Evolutionary conservation across 495 filamentous ascomycete genomes (phyloP).

Genomic region (Penicillium pulvis): DNA sequence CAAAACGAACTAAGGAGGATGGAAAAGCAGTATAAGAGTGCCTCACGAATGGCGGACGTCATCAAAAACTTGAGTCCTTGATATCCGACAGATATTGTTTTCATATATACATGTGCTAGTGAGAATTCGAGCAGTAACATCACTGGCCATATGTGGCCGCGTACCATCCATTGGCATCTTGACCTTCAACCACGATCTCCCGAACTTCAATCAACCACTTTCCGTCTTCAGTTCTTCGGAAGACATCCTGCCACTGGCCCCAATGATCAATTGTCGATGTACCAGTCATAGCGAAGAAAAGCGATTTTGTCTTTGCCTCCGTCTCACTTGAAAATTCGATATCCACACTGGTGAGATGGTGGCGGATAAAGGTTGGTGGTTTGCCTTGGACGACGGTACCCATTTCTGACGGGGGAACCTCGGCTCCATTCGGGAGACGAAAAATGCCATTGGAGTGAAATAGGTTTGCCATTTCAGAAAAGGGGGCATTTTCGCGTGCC

Average conservation of each 20-base stretch:
- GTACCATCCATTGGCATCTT: not conserved
- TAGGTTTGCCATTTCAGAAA: not conserved
- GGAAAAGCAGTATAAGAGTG: not conserved
- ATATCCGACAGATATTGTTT: not conserved
- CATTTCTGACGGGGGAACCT: not conserved
- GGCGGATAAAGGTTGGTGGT: not conserved
- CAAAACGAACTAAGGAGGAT: not conserved
- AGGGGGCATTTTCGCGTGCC: not conserved
- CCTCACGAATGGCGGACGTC: not conserved
- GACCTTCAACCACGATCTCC: not conserved
- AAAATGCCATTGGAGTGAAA: not conserved
- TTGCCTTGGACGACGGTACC: not conserved
- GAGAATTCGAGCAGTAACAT: not conserved
- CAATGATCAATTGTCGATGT: not conserved
- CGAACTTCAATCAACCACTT: not conserved
- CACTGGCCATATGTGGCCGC: not conserved
- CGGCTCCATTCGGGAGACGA: not conserved
- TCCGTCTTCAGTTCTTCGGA: not conserved
- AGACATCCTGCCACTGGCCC: not conserved
- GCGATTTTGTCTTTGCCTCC: not conserved
- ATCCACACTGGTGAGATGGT: not conserved
- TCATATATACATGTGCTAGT: not conserved
- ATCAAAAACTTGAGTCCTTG: not conserved
- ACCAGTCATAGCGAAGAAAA: not conserved
- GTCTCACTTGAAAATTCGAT: not conserved